Conservation (phyloP, 2,329 filamentous ascomycete genomes). For the Clathrospora elynae region DNA sequence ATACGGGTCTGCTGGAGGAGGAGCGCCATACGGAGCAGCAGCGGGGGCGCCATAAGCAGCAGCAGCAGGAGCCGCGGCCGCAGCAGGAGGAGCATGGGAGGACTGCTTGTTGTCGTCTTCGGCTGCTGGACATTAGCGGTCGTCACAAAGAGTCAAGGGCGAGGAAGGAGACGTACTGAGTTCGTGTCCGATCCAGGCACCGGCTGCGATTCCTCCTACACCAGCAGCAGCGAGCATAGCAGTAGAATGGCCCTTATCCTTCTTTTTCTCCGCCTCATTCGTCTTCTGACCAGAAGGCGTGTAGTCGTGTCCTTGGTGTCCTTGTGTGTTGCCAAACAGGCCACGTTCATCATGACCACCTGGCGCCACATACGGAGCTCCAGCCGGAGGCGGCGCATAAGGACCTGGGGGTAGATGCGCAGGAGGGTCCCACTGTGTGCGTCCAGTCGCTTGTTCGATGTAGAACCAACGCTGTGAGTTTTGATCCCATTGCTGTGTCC, state of each 20-base stretch:
- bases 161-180: slow-evolving; percentile 55
- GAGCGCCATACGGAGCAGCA: slow-evolving; percentile 19
- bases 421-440: slow-evolving; percentile 68
- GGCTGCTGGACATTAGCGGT: slow-evolving; percentile 25
- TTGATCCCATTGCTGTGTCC: slow-evolving; percentile 67
- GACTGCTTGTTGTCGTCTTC: slow-evolving; percentile 43
- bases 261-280: slow-evolving; percentile 43
- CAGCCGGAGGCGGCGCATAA: slow-evolving; percentile 40
- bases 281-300: slow-evolving; percentile 30
- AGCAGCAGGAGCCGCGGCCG: slow-evolving; percentile 24
- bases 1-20: slow-evolving; percentile 23
- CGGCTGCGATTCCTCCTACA: slow-evolving; percentile 64
- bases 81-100: slow-evolving; percentile 17
- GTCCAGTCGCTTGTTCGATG: slow-evolving; percentile 64
- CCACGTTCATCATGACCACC: slow-evolving; percentile 36
- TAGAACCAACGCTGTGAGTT: slow-evolving; percentile 68
- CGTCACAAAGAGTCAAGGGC: not conserved
- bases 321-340: slow-evolving; percentile 36
- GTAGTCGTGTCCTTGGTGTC: slow-evolving; percentile 34
- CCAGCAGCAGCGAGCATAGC: slow-evolving; percentile 61
- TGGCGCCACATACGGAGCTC: slow-evolving; percentile 29
- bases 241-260: slow-evolving; percentile 51
- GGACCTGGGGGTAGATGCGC: slow-evolving; percentile 41
- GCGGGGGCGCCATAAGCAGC: slow-evolving; percentile 20
- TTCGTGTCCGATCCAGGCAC: slow-evolving; percentile 62